A percentile compares a stretch with the other conserved stretches of the same genome.
These are phyloP conservation scores for Ensete ventricosum DNA, from an alignment of 176 grass and related monocot species.

Conservation along the genomic window DNA sequence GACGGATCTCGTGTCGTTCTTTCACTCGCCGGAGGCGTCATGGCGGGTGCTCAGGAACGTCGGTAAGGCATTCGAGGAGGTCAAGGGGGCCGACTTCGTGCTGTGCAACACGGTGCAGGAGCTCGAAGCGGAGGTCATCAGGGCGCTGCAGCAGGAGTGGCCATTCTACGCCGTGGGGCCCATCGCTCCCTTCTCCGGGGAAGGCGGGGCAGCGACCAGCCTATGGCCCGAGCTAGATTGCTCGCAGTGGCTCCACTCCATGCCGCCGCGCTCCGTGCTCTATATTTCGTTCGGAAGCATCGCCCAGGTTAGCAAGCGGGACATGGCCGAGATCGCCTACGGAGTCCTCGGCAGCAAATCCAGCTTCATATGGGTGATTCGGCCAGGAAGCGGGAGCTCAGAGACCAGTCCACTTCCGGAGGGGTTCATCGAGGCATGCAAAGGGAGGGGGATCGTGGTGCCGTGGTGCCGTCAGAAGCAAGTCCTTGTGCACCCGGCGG, in stretches of 20 bases:
- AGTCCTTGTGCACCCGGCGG: constrained; percentile 41
- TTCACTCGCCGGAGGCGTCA: constrained; percentile 45
- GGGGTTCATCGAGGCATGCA: constrained; percentile 25
- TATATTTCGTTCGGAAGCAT: too few species aligned
- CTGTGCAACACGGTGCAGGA: too few species aligned
- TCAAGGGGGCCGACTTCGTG: not conserved
- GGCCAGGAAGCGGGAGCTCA: constrained; percentile 32
- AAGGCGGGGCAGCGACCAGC: too few species aligned
- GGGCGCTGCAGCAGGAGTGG: too few species aligned
- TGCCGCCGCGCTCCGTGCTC: too few species aligned
- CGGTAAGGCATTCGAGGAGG: constrained; percentile 50
- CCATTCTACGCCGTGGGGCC: too few species aligned
- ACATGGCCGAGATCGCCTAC: constrained; percentile 31
- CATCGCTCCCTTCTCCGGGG: too few species aligned
- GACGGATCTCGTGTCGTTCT: constrained; percentile 55
- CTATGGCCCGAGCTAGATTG: too few species aligned
- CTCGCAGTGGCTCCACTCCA: too few species aligned
- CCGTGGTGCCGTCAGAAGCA: constrained; percentile 70
- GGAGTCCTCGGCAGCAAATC: constrained; percentile 44
- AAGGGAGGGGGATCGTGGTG: constrained; percentile 35
- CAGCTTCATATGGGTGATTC: constrained; percentile 57
- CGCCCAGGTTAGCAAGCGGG: too few species aligned
- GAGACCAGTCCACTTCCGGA: constrained; percentile 19
- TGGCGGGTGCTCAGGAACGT: constrained; percentile 55
- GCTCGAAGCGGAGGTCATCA: too few species aligned